Evolutionary conservation across 345 rosid genomes (phyloP).

Genomic region (Adansonia digitata): DNA sequence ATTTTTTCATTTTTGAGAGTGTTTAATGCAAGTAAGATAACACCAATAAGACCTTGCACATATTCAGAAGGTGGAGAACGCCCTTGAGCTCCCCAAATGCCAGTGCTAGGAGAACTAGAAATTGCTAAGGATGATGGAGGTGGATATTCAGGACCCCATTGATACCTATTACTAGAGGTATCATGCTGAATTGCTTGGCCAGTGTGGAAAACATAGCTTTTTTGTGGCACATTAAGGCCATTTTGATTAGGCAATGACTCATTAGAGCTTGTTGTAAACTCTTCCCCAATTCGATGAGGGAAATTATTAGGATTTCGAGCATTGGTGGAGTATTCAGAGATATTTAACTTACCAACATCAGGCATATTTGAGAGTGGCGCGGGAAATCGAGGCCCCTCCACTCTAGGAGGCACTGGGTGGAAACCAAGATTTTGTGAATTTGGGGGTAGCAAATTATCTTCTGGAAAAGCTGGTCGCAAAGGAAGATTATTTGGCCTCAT

Average conservation of each 20-base stretch:
- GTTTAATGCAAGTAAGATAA: slow-evolving; percentile 65
- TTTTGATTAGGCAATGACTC: slow-evolving; percentile 22
- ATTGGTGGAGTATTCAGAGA: slow-evolving; percentile 36
- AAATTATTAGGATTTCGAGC: slow-evolving; percentile 33
- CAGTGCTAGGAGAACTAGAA: slow-evolving; percentile 29
- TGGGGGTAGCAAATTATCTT: slow-evolving; percentile 30
- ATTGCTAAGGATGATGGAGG: slow-evolving; percentile 20
- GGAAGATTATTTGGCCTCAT: slow-evolving; percentile 36
- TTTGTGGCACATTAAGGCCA: slow-evolving; percentile 28
- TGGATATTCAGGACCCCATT: slow-evolving; percentile 27
- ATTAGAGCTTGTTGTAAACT: slow-evolving; percentile 30
- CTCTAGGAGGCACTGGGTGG: slow-evolving; percentile 38
- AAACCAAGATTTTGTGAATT: slow-evolving; percentile 34
- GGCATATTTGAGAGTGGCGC: slow-evolving; percentile 32
- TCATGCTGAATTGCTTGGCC: slow-evolving; percentile 27
- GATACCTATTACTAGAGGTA: slow-evolving; percentile 21
- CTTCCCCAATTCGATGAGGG: slow-evolving; percentile 35
- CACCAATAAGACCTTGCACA: slow-evolving; percentile 79
- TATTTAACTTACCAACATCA: slow-evolving; percentile 43
- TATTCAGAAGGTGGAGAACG: slow-evolving; percentile 51
- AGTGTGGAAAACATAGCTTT: slow-evolving; percentile 18
- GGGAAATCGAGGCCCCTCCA: slow-evolving; percentile 35
- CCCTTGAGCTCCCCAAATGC: slow-evolving; percentile 53
- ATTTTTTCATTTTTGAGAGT: slow-evolving; percentile 66
- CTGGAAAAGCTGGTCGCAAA: slow-evolving; percentile 32